Base-by-base conservation (phyloP, 768 basidiomycete species). In the Lactifluus piperatus region DNA sequence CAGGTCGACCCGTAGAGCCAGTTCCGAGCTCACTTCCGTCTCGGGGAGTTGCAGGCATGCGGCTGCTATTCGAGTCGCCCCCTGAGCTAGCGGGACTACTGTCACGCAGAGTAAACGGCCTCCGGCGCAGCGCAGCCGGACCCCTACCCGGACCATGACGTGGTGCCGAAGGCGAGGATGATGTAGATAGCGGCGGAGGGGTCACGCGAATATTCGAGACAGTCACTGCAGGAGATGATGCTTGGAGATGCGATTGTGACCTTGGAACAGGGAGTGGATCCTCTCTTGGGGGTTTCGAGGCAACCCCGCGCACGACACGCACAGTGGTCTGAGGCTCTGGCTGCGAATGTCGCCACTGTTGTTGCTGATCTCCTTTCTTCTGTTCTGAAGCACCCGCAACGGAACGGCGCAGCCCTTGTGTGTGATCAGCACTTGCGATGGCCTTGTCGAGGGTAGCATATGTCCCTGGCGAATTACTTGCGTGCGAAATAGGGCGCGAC, bases 41-140 rank as follows among this genome's bases (percentile, higher is more conserved):
- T 41, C 79, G 74, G 4, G 90, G 91, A 16, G 91, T 92, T 48
- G 86, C 74, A 11, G 90, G 91, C 18, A 80, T 78, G 16, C 83
- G 75, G 16, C 87, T 86, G 65, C 83, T 87, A 62, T 88, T 91
- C 59, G 89, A 91, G 68, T 86, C 89, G 7, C 90, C 90, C 14
- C 86, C 89, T 30, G 90, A 92, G 68, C 89, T 91, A 13, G 86
- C 85, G 13, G 89, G 89, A 66, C 88, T 90, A 59, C 85, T 79
- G 13, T 84, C 74, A 29, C 73, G 71, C 26, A 69, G 68, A 50
- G 74, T 82, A 68, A 89, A 90, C 6, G 88, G 87, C 60, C 79
- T 80, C 8, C 58, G 66, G 7, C 72, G 72, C 37, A 67, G 62
- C 0, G 48, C 27, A 22, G 46, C 18, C 0, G 27, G 24, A 10